Conservation (phyloP, 108 stramenopile species). For the Skeletonema costatum region DNA sequence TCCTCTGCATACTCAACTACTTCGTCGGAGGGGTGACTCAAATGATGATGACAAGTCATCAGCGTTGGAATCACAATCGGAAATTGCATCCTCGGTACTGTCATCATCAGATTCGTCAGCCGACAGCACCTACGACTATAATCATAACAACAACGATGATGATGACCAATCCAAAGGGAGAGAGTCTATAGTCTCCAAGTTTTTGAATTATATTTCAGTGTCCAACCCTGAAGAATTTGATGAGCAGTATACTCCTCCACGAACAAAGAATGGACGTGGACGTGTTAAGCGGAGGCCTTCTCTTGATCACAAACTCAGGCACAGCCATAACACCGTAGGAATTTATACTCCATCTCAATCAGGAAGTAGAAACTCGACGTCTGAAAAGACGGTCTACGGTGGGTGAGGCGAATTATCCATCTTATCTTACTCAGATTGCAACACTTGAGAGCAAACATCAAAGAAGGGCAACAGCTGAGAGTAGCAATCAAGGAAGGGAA, state of each 20-base stretch:
- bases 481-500: not conserved
- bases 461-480: not conserved
- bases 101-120: not conserved
- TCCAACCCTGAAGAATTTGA: not conserved
- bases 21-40: not conserved
- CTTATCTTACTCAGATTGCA: not conserved
- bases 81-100: not conserved
- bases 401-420: not conserved
- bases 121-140: not conserved
- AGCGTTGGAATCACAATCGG: not conserved
- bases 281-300: not conserved
- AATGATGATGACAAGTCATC: not conserved
- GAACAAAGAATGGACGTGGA: not conserved
- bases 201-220: not conserved
- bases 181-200: not conserved
- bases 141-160: not conserved
- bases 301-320: not conserved
- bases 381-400: not conserved
- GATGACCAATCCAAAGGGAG: not conserved
- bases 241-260: not conserved
- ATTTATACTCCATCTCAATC: not conserved
- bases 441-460: not conserved
- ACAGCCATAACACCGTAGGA: not conserved
- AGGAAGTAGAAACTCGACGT: not conserved
- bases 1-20: not conserved